Evolutionary conservation across 805 yeast species (phyloP).

Genomic region (Barnettozyma californica): DNA sequence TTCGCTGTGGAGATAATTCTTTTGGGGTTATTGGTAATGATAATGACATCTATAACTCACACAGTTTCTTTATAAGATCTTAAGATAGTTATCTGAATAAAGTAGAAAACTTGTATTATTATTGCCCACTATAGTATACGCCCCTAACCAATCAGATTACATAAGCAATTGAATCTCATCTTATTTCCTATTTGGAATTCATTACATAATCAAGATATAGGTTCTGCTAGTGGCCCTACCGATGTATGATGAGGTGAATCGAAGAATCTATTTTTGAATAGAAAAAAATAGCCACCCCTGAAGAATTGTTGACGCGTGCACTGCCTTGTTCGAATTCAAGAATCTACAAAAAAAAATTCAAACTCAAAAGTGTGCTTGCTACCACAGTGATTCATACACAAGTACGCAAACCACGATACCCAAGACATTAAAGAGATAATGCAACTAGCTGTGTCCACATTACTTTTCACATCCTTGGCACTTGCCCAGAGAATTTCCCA

Average conservation of each 20-base stretch:
- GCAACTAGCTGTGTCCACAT: neutral
- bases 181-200: too few relatives aligned
- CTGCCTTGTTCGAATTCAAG: neutral
- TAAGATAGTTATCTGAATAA: too few relatives aligned
- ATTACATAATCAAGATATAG: too few relatives aligned
- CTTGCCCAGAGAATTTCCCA: constrained; percentile 8
- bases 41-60: neutral
- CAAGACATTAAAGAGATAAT: neutral
- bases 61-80: neutral
- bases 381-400: too few relatives aligned
- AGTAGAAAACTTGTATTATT: too few relatives aligned
- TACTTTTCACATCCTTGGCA: constrained; percentile 8
- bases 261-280: neutral
- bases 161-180: too few relatives aligned
- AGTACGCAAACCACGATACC: too few relatives aligned
- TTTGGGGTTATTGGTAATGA: neutral
- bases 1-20: constrained; percentile 3
- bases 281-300: neutral
- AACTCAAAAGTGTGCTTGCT: neutral
- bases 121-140: too few relatives aligned
- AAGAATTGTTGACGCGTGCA: neutral
- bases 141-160: too few relatives aligned
- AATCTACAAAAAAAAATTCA: too few relatives aligned
- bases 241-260: neutral
- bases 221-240: neutral